phyloP scores from a whole-genome alignment of 2,329 filamentous ascomycete genomes.

The Nothomitra cinnamomea region DNA sequence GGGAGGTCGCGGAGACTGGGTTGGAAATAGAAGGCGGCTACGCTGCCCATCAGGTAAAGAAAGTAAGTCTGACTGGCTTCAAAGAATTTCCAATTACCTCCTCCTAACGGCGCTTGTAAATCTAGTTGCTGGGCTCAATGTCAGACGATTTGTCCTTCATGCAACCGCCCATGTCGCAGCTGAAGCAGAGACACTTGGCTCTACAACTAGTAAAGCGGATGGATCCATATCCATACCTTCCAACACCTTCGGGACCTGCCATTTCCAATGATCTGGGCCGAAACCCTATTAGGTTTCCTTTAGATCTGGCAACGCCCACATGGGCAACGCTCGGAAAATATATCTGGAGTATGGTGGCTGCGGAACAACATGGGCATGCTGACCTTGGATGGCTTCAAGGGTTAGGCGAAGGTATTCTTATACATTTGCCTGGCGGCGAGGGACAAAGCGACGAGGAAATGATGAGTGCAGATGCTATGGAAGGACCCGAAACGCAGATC shows the following conservation, averaged over 20 bases:
- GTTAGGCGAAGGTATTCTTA: conserved; percentile 17
- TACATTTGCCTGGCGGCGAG: conserved; percentile 24
- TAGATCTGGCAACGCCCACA: conserved; percentile 19
- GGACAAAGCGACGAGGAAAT: conserved; percentile 9
- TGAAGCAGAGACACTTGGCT: conserved; percentile 32
- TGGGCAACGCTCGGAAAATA: conserved; percentile 33
- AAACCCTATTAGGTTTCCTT: conserved; percentile 21
- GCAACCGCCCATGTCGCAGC: conserved; percentile 31
- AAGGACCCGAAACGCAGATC: conserved; percentile 21
- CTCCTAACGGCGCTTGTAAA: not conserved
- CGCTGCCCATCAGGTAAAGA: conserved; percentile 32
- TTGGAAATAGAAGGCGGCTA: conserved; percentile 40
- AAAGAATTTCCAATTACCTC: not conserved
- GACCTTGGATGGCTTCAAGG: not conserved
- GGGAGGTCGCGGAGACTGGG: conserved; percentile 37
- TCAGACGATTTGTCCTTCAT: conserved; percentile 37
- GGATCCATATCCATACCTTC: conserved; percentile 34
- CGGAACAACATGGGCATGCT: conserved; percentile 21
- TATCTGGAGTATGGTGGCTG: conserved; percentile 26
- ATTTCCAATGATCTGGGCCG: conserved; percentile 9
- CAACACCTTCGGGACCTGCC: conserved; percentile 16
- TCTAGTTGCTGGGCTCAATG: conserved; percentile 27
- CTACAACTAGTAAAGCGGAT: conserved; percentile 34
- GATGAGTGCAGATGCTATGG: conserved; percentile 6
- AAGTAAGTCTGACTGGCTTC: conserved; percentile 8